Evolutionary conservation across 768 basidiomycete species (phyloP), one percentile per base, ranked within the genome.

Genomic region (Termitomyces sp.): DNA sequence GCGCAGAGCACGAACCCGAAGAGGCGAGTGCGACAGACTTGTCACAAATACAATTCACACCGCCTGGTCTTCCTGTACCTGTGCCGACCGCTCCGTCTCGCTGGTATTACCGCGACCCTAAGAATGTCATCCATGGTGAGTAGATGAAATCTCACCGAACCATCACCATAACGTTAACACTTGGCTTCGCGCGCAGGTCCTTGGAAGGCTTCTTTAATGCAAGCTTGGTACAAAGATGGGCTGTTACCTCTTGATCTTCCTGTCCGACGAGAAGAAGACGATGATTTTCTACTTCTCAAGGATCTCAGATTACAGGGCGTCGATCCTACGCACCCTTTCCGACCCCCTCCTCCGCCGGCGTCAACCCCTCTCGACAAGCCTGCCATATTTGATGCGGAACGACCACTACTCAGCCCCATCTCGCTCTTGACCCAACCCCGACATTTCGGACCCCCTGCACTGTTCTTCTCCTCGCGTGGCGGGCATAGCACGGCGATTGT

Each of bases 401-500:
- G 83, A 60, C 86, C 88, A 1, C 73, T 94, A 0, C 77, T 94
- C 31, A 71, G 75, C 7, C 91, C 91, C 0, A 87, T 92, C 56
- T 94, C 92, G 17, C 79, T 94, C 6, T 77, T 94, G 20, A 69
- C 86, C 14, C 92, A 94, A 66, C 88, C 92, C 9, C 82, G 80
- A 43, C 91, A 92, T 70, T 94, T 92, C 67, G 92, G 92, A 0
- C 92, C 92, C 29, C 92, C 92, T 5, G 89, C 92, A 1, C 72
- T 94, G 17, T 94, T 94, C 75, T 94, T 83, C 72, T 92, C 92
- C 10, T 89, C 91, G 10, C 86, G 92, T n/a, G 92, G 92, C 25
- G 92, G 92, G 0, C 91, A 93, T 68, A 94, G 92, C 67, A 94
- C 92, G 0, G 80, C 89, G 5, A 91, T 94, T 56, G 92, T 94